phyloP scores from a whole-genome alignment of 805 yeast species.

The Schwanniomyces pseudopolymorphus region DNA sequence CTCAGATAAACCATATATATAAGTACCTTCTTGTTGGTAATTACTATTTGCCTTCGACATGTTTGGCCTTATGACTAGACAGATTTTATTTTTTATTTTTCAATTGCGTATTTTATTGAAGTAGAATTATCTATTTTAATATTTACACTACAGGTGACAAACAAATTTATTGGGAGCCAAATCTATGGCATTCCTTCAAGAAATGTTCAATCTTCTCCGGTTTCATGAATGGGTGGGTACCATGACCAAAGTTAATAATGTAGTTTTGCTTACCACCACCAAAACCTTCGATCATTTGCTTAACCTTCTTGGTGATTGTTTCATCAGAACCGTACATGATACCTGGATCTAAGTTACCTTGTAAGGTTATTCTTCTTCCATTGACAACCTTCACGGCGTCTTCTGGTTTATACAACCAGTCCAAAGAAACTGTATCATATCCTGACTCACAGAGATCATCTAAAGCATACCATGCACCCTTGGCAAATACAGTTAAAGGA shows the following conservation, averaged over 20 bases:
- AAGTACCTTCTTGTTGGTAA: slow-evolving; percentile 31
- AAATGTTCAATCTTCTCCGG: slow-evolving; percentile 87
- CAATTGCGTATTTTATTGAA: not conserved
- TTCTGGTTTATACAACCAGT: slow-evolving; percentile 84
- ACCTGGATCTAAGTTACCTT: slow-evolving; percentile 97
- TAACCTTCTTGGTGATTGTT: slow-evolving; percentile 74
- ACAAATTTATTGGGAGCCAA: slow-evolving; percentile 49
- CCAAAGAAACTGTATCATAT: slow-evolving; percentile 86
- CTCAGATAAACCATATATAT: slow-evolving; percentile 47
- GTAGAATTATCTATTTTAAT: not conserved
- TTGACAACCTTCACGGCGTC: slow-evolving; percentile 76
- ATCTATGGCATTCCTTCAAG: slow-evolving; percentile 80
- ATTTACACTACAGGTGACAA: not conserved
- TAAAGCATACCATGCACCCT: slow-evolving; percentile 96
- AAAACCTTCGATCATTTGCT: slow-evolving; percentile 84
- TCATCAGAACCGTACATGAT: slow-evolving; percentile 88
- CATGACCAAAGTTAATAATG: slow-evolving; percentile 95
- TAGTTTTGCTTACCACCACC: slow-evolving; percentile 93
- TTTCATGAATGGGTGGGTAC: slow-evolving; percentile 97
- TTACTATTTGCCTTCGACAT: not conserved
- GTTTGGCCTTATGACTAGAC: not conserved
- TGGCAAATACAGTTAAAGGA: slow-evolving; percentile 89
- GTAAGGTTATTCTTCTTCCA: slow-evolving; percentile 76
- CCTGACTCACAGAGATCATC: slow-evolving; percentile 80
- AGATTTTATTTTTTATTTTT: not conserved